A percentile compares a stretch with the other conserved stretches of the same genome.
Conservation (phyloP, 495 filamentous ascomycete species). For the Aspergillus cristatus region DNA sequence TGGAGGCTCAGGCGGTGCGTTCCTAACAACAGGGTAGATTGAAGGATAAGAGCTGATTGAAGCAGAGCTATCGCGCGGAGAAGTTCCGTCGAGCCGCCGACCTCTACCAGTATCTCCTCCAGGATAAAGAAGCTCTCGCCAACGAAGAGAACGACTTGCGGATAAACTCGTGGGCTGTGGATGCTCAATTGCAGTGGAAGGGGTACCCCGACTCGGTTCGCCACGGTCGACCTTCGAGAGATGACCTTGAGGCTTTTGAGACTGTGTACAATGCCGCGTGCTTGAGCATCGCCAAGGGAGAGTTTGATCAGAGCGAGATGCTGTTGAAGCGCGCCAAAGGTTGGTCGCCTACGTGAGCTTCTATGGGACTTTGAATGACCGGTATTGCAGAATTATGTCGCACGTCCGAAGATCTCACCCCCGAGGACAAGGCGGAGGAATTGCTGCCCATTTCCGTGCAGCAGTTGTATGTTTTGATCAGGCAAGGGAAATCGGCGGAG, state of each 20-base stretch:
- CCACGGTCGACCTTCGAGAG: slow-evolving; percentile 51
- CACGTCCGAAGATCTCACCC: slow-evolving; percentile 67
- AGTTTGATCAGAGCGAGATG: slow-evolving; percentile 63
- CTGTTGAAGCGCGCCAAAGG: slow-evolving; percentile 74
- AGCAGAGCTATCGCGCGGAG: slow-evolving; percentile 71
- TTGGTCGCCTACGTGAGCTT: slow-evolving; percentile 18
- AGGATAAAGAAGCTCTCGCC: slow-evolving; percentile 32
- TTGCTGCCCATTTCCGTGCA: slow-evolving; percentile 79
- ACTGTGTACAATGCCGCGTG: slow-evolving; percentile 91
- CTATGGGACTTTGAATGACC: no score
- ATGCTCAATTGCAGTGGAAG: slow-evolving; percentile 83
- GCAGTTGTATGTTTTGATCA: slow-evolving; percentile 69
- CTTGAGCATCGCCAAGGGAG: slow-evolving; percentile 69
- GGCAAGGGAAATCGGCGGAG: slow-evolving; percentile 63
- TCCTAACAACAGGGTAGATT: not conserved
- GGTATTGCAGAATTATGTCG: slow-evolving; percentile 64
- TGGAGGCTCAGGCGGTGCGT: slow-evolving; percentile 78
- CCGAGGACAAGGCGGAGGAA: slow-evolving; percentile 77
- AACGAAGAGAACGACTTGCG: slow-evolving; percentile 78
- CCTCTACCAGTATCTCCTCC: slow-evolving; percentile 56
- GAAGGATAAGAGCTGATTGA: no score
- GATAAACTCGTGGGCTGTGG: slow-evolving; percentile 73
- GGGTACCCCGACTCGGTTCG: slow-evolving; percentile 45
- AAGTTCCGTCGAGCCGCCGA: slow-evolving; percentile 63
- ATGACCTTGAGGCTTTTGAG: slow-evolving; percentile 86